Conservation (phyloP, 441 rosid genomes). For the Gossypium schwendimanii region DNA sequence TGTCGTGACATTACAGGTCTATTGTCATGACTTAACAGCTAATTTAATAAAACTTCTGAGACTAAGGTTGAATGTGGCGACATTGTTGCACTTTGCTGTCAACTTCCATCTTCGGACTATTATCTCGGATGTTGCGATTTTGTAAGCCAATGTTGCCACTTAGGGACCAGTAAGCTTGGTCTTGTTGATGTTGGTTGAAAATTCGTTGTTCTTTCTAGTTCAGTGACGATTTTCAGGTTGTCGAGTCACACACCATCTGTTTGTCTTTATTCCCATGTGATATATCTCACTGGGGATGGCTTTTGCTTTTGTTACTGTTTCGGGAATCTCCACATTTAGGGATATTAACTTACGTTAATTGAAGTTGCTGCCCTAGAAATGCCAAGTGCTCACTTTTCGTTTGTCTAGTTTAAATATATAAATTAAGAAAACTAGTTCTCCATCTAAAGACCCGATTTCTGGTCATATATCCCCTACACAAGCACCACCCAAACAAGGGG, state of each 20-base stretch:
- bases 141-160: no score
- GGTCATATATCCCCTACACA: not conserved
- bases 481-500: not conserved
- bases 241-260: not conserved
- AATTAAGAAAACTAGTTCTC: not conserved
- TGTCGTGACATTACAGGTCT: no score
- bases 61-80: no score
- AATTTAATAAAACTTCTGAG: no score
- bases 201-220: no score
- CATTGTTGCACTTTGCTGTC: no score
- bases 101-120: no score
- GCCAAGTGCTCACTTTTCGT: not conserved
- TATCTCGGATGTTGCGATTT: no score
- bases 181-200: no score
- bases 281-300: not conserved
- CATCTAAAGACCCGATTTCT: not conserved
- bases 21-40: no score
- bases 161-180: no score
- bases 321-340: not conserved
- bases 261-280: not conserved
- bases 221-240: not conserved
- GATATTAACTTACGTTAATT: not conserved
- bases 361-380: not conserved
- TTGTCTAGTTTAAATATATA: not conserved
- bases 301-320: not conserved